Evolutionary conservation across 306 rosid species (phyloP), one percentile per base, ranked within the genome.

Genomic region (Glycine latifolia): DNA sequence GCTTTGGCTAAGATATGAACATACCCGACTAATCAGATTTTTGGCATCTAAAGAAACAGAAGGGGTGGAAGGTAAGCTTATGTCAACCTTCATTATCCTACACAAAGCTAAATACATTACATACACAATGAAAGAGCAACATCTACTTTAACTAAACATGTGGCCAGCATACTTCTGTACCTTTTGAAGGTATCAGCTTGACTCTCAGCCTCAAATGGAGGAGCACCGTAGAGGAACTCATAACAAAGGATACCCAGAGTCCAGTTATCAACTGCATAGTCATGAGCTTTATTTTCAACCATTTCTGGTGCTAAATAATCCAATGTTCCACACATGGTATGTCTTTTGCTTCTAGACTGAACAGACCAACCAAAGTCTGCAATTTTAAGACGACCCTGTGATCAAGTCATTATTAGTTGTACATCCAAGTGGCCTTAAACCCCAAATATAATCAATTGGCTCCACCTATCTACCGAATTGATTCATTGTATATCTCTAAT

Each of bases 361-460:
- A 95, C 99, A 58, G 97, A 91, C 99, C 99, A 95, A 77, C 99
- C 98, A 89, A 93, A 93, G 61, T 95, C 99, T 31, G 94, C 97
- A 83, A 92, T 95, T 85, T 95, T 95, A 84, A 95, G 87, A 67
- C 94, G 94, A 71, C 99, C 97, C 95, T 92, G 84, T 61, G 15
- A 81, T 68, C 17, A 12, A 82, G 47, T 12, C 66, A 65, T 54
- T 7, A 66, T 56, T 44, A 80, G 47, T 76, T 61, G 15, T 33
- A 35, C 67, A 35, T 65, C 14, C 17, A 12, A 13, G 20, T 12
- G 10, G 20, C 69, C 20, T 37, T 65, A 10, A 65, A 65, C 48
- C 11, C 49, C 71, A 63, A 12, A 63, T 39, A 12, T 48, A 48
- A 15, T 72, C 62, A 49, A 44, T 14, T 39, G 46, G 13, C 62